Percentiles rank a stretch among this genome's conserved stretches.
phyloP scores from a whole-genome alignment of 352 stramenopile genomes.

The Pythium sukuiense region DNA sequence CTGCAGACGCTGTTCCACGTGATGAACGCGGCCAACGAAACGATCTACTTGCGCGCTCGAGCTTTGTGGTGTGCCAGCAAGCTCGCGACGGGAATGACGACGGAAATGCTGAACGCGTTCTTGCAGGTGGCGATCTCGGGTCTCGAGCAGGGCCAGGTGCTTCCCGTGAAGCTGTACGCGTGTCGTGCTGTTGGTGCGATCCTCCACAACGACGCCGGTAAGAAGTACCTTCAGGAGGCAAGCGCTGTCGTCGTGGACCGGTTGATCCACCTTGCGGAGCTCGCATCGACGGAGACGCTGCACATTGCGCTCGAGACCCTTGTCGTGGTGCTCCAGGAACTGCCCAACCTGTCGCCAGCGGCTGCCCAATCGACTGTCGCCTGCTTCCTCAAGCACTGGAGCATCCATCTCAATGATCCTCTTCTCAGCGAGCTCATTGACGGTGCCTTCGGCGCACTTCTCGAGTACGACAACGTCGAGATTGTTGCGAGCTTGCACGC shows the following conservation, averaged over 20 bases:
- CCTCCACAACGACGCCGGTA: constrained; percentile 58
- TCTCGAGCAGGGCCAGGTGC: constrained; percentile 64
- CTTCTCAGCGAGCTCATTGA: constrained; percentile 75
- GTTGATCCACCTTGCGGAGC: constrained; percentile 54
- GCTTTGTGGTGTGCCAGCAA: constrained; percentile 83
- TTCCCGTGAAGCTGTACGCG: constrained; percentile 78
- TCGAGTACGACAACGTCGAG: constrained; percentile 60
- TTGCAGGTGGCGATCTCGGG: constrained; percentile 73
- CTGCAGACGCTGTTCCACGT: constrained; percentile 76
- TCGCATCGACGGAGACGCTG: constrained; percentile 67
- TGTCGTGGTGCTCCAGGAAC: constrained; percentile 70
- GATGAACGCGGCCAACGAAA: constrained; percentile 62
- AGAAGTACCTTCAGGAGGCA: constrained; percentile 52
- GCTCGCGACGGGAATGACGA: constrained; percentile 64
- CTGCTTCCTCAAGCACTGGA: constrained; percentile 71
- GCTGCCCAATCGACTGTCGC: constrained; percentile 46
- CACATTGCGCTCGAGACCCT: constrained; percentile 80
- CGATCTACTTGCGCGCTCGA: constrained; percentile 76
- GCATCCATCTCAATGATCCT: constrained; percentile 70
- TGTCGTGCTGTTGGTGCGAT: constrained; percentile 76
- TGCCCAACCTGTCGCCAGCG: constrained; percentile 35
- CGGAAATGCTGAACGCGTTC: constrained; percentile 72
- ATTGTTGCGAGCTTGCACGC: constrained; percentile 64
- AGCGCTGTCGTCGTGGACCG: constrained; percentile 55
- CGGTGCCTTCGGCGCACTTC: constrained; percentile 59